phyloP scores from a whole-genome alignment of 805 yeast genomes.

The Starmerella roubikii region DNA sequence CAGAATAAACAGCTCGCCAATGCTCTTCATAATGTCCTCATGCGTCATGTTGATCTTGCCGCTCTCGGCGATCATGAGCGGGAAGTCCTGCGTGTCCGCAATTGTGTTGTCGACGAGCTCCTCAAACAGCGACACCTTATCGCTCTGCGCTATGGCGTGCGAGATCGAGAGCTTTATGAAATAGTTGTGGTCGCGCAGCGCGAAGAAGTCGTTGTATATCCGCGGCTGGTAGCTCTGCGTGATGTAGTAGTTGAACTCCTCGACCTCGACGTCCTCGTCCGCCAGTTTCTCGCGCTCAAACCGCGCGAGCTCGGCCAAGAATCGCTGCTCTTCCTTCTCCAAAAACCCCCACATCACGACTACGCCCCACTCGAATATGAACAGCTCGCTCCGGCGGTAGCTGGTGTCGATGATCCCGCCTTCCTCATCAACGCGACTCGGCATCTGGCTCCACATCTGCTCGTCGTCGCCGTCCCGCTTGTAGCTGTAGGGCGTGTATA shows the following conservation, averaged over 20 bases:
- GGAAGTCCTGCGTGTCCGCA: slow-evolving; percentile 93
- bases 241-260: slow-evolving; percentile 88
- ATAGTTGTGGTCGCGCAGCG: slow-evolving; percentile 75
- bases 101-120: slow-evolving; percentile 93
- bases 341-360: slow-evolving; percentile 93
- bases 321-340: slow-evolving; percentile 65
- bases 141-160: slow-evolving; percentile 92
- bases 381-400: slow-evolving; percentile 77
- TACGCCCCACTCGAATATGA: slow-evolving; percentile 94
- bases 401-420: slow-evolving; percentile 91
- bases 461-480: slow-evolving; percentile 22
- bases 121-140: slow-evolving; percentile 87
- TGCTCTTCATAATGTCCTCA: slow-evolving; percentile 91
- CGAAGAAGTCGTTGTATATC: slow-evolving; percentile 89
- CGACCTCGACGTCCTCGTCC: slow-evolving; percentile 82
- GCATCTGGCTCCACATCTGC: slow-evolving; percentile 30
- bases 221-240: slow-evolving; percentile 92
- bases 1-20: slow-evolving; percentile 86
- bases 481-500: slow-evolving; percentile 73
- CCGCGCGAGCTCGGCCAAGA: slow-evolving; percentile 70
- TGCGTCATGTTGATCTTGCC: slow-evolving; percentile 93
- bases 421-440: slow-evolving; percentile 54
- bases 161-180: slow-evolving; percentile 87
- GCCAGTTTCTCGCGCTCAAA: slow-evolving; percentile 85
- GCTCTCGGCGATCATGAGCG: slow-evolving; percentile 84